Conservation (phyloP, 306 rosid genomes). For the Cotoneaster glaucophyllus region DNA sequence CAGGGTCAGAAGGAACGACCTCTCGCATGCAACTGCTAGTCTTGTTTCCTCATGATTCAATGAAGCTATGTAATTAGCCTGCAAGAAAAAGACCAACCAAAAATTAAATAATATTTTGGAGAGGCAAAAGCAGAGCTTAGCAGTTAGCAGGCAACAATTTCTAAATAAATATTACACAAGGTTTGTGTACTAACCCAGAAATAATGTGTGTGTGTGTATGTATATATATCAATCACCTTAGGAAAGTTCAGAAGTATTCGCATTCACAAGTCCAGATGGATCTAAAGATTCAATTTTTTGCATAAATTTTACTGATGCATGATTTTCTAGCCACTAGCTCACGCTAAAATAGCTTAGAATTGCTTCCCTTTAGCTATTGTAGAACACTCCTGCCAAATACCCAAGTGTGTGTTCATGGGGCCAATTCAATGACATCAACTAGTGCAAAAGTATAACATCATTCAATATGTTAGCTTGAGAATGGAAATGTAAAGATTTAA, state of each 20-base stretch:
- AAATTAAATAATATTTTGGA: neutral
- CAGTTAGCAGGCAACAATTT: neutral
- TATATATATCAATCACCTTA: neutral
- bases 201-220: neutral
- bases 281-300: neutral
- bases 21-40: conserved; percentile 72
- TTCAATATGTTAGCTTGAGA: neutral
- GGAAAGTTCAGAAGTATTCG: neutral
- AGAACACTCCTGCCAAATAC: neutral
- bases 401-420: neutral
- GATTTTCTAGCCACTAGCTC: neutral
- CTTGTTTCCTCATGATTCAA: conserved; percentile 86
- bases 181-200: neutral
- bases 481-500: neutral
- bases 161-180: neutral
- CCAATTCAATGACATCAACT: neutral
- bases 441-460: neutral
- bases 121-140: neutral
- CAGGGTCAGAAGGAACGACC: conserved; percentile 67
- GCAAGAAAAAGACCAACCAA: conserved; percentile 22
- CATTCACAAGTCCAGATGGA: neutral
- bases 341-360: neutral
- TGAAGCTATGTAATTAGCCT: conserved; percentile 69
- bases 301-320: neutral
- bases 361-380: neutral